A percentile compares a stretch with the other conserved stretches of the same genome.
phyloP scores from a whole-genome alignment of 805 yeast genomes.

The Wickerhamomyces mucosus region DNA sequence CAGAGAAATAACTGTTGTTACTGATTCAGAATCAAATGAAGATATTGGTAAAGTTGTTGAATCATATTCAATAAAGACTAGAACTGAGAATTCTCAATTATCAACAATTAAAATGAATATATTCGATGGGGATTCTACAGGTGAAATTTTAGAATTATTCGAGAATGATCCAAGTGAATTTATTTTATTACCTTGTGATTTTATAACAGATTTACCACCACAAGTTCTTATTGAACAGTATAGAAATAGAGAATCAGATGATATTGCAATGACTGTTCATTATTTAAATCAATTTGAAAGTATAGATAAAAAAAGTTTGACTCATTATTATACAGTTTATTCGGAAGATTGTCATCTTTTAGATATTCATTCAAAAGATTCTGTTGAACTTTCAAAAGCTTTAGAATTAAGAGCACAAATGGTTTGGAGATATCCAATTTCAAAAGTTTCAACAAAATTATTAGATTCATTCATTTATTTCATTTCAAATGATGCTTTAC shows the following conservation, averaged over 20 bases:
- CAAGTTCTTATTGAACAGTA: conserved; percentile 78
- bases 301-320: conserved; percentile 68
- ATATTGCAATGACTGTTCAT: conserved; percentile 67
- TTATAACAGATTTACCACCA: conserved; percentile 87
- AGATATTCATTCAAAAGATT: conserved; percentile 63
- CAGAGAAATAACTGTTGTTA: conserved; percentile 55
- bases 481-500: conserved; percentile 43
- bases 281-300: conserved; percentile 68
- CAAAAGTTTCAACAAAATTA: conserved; percentile 67
- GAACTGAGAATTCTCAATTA: conserved; percentile 19
- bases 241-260: conserved; percentile 57
- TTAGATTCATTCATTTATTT: conserved; percentile 68
- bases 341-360: conserved; percentile 45
- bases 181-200: conserved; percentile 89
- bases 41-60: conserved; percentile 41
- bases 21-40: conserved; percentile 36
- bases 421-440: conserved; percentile 80
- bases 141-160: conserved; percentile 48
- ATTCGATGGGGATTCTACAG: conserved; percentile 45
- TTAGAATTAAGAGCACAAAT: conserved; percentile 76
- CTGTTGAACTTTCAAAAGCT: conserved; percentile 62
- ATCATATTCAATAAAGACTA: conserved; percentile 26
- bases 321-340: conserved; percentile 59
- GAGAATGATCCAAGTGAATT: conserved; percentile 39
- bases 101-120: conserved; percentile 32